phyloP scores from a whole-genome alignment of 2,329 filamentous ascomycete species.

The Pseudogymnoascus sp. region DNA sequence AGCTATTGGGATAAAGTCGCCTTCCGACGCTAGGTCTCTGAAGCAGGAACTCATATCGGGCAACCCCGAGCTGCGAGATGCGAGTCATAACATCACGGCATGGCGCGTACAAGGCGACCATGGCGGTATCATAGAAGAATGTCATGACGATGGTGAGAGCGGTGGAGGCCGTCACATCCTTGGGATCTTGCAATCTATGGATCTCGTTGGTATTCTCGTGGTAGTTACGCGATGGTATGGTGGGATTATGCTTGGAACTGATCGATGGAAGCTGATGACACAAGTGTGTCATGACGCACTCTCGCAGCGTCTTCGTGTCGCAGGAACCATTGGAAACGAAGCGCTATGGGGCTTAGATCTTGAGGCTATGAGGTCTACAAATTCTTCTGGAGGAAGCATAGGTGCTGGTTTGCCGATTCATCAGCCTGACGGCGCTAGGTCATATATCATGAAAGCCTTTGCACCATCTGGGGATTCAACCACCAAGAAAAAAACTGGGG shows the following conservation, averaged over 20 bases:
- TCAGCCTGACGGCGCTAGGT: constrained; percentile 61
- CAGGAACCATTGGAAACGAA: constrained; percentile 42
- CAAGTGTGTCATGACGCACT: constrained; percentile 50
- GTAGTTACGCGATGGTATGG: constrained; percentile 59
- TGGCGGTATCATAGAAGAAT: constrained; percentile 25
- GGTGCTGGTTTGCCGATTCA: constrained; percentile 63
- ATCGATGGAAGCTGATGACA: constrained; percentile 58
- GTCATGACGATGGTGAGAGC: constrained; percentile 52
- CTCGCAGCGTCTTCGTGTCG: constrained; percentile 42
- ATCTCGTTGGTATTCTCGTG: constrained; percentile 47
- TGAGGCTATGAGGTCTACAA: constrained; percentile 37
- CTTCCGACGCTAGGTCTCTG: constrained; percentile 37
- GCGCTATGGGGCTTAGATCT: constrained; percentile 57
- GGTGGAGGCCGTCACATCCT: constrained; percentile 53
- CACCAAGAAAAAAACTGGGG: constrained; percentile 48
- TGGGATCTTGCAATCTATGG: constrained; percentile 45
- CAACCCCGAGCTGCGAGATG: constrained; percentile 46
- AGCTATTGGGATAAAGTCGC: constrained; percentile 37
- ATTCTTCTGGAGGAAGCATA: constrained; percentile 29
- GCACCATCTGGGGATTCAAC: constrained; percentile 30
- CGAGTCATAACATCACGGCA: constrained; percentile 46
- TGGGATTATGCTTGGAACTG: constrained; percentile 54
- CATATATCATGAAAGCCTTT: constrained; percentile 56
- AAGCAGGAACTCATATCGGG: constrained; percentile 44
- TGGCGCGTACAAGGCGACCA: constrained; percentile 24